These are phyloP conservation scores for Debaryomycetaceae sp. DNA, from an alignment of 1,139 yeast species.

Conservation along the genomic window DNA sequence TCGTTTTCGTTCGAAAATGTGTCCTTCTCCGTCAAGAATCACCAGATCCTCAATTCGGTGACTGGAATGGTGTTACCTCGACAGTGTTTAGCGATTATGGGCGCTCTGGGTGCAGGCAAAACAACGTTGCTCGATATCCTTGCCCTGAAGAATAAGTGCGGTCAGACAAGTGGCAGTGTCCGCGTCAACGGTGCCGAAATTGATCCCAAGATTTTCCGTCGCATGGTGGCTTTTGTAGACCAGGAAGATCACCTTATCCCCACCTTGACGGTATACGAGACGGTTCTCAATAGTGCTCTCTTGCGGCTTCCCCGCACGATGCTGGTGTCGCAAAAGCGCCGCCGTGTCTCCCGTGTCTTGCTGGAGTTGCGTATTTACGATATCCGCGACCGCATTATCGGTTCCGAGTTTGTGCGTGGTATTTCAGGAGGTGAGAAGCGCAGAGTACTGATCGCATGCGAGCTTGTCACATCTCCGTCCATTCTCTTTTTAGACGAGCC, in stretches of 20 bases:
- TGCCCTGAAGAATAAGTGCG: constrained; percentile 80
- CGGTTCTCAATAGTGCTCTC: constrained; percentile 85
- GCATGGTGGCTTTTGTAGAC: constrained; percentile 89
- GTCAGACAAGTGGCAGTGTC: constrained; percentile 52
- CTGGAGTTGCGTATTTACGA: constrained; percentile 73
- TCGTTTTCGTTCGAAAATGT: constrained; percentile 67
- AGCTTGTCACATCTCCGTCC: constrained; percentile 76
- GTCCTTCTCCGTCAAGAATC: constrained; percentile 44
- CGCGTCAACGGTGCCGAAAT: constrained; percentile 60
- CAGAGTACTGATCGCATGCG: constrained; percentile 85
- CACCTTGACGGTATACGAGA: constrained; percentile 89
- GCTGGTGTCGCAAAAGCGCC: constrained; percentile 60
- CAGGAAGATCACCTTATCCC: constrained; percentile 90
- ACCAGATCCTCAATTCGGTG: constrained; percentile 44
- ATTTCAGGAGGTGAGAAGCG: constrained; percentile 92
- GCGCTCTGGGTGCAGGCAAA: constrained; percentile 98
- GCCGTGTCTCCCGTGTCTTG: constrained; percentile 76
- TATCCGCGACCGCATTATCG: constrained; percentile 78
- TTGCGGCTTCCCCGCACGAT: constrained; percentile 73
- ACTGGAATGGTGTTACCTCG: constrained; percentile 79
- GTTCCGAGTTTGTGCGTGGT: constrained; percentile 83
- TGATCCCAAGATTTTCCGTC: constrained; percentile 35
- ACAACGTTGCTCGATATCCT: constrained; percentile 85
- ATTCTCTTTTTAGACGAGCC: constrained; percentile 80
- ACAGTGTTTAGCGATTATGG: constrained; percentile 91